Base-by-base conservation (phyloP, 495 filamentous ascomycete species). In the Pyrenopolyporus hunteri region DNA sequence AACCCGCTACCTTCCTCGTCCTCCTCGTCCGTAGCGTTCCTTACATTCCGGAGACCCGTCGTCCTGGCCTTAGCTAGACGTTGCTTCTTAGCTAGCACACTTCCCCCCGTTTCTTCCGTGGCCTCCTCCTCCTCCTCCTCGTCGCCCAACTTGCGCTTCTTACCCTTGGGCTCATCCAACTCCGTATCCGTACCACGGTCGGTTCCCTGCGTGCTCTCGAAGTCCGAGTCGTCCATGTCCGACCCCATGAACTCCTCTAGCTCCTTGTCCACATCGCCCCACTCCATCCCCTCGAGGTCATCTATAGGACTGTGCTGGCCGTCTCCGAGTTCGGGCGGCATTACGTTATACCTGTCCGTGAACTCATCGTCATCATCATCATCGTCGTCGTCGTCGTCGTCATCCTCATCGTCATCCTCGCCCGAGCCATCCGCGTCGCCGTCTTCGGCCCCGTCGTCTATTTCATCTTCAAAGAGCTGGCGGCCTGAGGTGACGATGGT, bases 191-290 rank as follows among this genome's bases (percentile, higher is more conserved):
- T 61, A 16, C 62, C 65, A 19, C 29, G 40, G 43, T 72, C 70
- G 6, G 67, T 72, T 8, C 83, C 59, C 76, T 82, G 47, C 1
- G 63, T 69, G 46, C 60, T 69, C 25, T 71, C 69, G 8, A 69
- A 54, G 46, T 81, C 78, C 25, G 86, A 87, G 39, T 85, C 85
- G 14, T 87, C 84, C 17, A 80, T 83, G 9, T 82, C 76, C 29
- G 70, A 70, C 1, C 73, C 88, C 57, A 94, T 76, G 63, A 94
- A 95, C 13, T 92, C 90, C 35, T 85, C 81, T 4, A 94, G 73
- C 67, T 95, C 92, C 43, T 88, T 87, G 59, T 91, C 86, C 9
- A 88, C 78, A 10, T 72, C 75, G 29, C 76, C 78, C 85, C 87
- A 88, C 46, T 89, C 81, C 52, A 85, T 83, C 16, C 68, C 70